Conservation (phyloP, 148 eudicot genomes). For the Silene conica region DNA sequence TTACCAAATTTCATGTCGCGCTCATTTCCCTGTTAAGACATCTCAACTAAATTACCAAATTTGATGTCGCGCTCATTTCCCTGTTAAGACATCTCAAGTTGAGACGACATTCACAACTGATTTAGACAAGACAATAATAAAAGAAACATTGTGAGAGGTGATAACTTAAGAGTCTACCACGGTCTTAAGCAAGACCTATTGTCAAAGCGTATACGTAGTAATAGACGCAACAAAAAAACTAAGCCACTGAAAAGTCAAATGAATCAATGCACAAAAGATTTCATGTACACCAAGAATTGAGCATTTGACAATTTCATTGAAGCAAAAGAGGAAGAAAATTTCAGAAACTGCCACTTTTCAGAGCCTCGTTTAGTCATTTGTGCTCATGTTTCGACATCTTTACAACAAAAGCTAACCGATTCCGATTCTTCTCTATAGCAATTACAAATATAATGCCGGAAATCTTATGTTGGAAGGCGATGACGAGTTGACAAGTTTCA, state of each 20-base stretch:
- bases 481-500: slow-evolving; percentile 10
- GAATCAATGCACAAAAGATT: slow-evolving; percentile 21
- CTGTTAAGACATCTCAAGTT: too few species aligned
- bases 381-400: background rate
- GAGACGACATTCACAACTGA: too few species aligned
- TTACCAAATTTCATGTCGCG: too few species aligned
- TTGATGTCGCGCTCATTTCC: too few species aligned
- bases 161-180: too few species aligned
- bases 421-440: background rate
- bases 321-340: background rate
- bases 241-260: slow-evolving; percentile 18
- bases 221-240: background rate
- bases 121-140: too few species aligned
- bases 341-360: background rate
- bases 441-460: slow-evolving; percentile 1
- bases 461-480: background rate
- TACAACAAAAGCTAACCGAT: background rate
- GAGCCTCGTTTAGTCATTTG: background rate
- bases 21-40: too few species aligned
- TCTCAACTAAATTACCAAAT: too few species aligned
- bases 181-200: too few species aligned
- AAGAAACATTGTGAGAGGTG: too few species aligned
- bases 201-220: too few species aligned
- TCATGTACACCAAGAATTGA: slow-evolving; percentile 5
- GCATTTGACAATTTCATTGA: slow-evolving; percentile 4